phyloP scores from a whole-genome alignment of 768 basidiomycete genomes.

The Pleurotus platypus region DNA sequence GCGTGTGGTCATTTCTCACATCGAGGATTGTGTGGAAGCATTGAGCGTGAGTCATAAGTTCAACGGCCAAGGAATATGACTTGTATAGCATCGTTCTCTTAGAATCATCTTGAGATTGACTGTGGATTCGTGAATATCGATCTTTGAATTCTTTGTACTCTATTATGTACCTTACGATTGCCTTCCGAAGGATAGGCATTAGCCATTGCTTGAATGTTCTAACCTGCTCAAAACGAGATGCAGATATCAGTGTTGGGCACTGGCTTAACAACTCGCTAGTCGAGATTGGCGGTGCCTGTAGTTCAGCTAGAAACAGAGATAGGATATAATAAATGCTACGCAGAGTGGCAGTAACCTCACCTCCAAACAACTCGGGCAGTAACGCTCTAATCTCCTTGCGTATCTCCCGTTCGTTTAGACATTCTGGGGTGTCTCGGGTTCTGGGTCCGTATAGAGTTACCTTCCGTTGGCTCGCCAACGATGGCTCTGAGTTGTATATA shows the following conservation, averaged over 20 bases:
- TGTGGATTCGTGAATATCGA: neutral
- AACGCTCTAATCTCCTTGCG: conserved; percentile 63
- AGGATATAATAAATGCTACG: neutral
- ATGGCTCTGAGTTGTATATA: conserved; percentile 52
- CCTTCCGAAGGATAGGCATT: conserved; percentile 60
- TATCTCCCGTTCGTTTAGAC: conserved; percentile 65
- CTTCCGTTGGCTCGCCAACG: conserved; percentile 66
- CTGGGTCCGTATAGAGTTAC: conserved; percentile 67
- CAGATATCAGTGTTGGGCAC: conserved; percentile 45
- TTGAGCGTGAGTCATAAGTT: conserved; percentile 56
- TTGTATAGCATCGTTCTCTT: conserved; percentile 39
- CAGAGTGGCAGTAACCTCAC: conserved; percentile 22
- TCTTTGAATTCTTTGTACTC: neutral
- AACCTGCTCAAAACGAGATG: conserved; percentile 74
- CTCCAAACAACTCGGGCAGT: conserved; percentile 67
- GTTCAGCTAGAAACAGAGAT: conserved; percentile 26
- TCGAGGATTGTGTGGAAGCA: conserved; percentile 71
- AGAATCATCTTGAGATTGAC: conserved; percentile 20
- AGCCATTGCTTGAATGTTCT: conserved; percentile 71
- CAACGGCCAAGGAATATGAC: conserved; percentile 53
- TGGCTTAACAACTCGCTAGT: conserved; percentile 32
- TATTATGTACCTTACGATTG: conserved; percentile 42
- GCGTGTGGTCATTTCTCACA: conserved; percentile 34
- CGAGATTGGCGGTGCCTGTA: conserved; percentile 24
- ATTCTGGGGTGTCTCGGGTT: conserved; percentile 68